These are phyloP conservation scores for Pseudogymnoascus sp. DNA, from an alignment of 2,329 filamentous ascomycete genomes.

Conservation along the genomic window DNA sequence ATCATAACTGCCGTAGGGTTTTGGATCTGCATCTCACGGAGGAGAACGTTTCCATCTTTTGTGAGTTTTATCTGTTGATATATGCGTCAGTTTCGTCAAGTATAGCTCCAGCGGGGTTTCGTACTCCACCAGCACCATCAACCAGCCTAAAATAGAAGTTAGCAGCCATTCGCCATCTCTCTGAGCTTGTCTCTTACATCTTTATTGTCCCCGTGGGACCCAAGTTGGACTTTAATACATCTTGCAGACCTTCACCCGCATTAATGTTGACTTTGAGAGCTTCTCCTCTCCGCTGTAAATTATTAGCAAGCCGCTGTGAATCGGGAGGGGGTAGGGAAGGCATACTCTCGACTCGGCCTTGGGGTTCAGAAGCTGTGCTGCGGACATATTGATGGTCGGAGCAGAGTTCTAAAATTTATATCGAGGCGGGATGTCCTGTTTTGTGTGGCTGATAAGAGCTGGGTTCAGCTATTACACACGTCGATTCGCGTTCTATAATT, in stretches of 20 bases:
- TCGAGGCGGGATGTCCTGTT: constrained; percentile 14
- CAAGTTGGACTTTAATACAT: constrained; percentile 94
- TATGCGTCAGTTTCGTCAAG: constrained; percentile 16
- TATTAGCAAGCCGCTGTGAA: constrained; percentile 25
- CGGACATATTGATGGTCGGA: constrained; percentile 60
- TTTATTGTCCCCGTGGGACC: constrained; percentile 92
- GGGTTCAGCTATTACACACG: constrained; percentile 6
- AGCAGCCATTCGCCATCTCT: constrained; percentile 17
- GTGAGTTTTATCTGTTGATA: constrained; percentile 81
- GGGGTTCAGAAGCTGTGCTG: constrained; percentile 94
- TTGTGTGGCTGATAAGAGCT: constrained; percentile 8
- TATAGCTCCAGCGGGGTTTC: constrained; percentile 18
- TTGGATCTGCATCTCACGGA: constrained; percentile 84
- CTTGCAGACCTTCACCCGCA: constrained; percentile 82
- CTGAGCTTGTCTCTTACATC: constrained; percentile 52
- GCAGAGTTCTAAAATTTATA: constrained; percentile 14
- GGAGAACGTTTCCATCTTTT: constrained; percentile 89
- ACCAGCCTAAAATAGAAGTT: constrained; percentile 44
- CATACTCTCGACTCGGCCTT: constrained; percentile 95
- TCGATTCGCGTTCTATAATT: constrained; percentile 12
- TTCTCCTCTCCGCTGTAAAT: constrained; percentile 77
- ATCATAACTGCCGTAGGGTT: constrained; percentile 92
- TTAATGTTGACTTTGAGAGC: constrained; percentile 94
- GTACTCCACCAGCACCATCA: constrained; percentile 60
- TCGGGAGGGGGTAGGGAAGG: constrained; percentile 24